Evolutionary conservation across 164 flowering plant genomes (phyloP).

Genomic region (Chloranthus sessilifolius): DNA sequence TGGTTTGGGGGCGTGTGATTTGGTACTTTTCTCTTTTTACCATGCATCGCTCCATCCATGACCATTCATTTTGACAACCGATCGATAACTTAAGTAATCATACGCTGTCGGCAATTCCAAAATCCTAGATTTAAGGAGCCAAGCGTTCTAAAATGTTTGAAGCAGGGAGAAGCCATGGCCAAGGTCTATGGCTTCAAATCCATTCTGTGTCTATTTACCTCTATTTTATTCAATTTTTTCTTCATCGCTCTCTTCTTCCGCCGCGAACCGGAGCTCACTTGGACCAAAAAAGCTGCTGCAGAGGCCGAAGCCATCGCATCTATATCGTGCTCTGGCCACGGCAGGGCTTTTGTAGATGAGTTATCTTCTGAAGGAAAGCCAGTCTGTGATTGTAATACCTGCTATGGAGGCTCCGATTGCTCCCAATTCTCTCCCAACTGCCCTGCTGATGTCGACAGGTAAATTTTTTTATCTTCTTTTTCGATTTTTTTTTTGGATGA

Average conservation of each 20-base stretch:
- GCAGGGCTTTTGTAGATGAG: slow-evolving; percentile 6
- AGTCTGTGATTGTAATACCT: slow-evolving; percentile 5
- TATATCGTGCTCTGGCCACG: slow-evolving; percentile 7
- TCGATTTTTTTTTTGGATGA: too few species aligned
- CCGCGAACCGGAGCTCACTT: slow-evolving; percentile 2
- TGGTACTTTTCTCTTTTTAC: too few species aligned
- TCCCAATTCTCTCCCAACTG: slow-evolving; percentile 5
- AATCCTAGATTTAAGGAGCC: too few species aligned
- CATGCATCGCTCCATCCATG: too few species aligned
- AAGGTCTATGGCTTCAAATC: not conserved
- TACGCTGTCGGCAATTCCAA: too few species aligned
- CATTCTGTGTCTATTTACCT: not conserved
- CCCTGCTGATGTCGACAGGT: slow-evolving; percentile 3
- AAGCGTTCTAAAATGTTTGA: too few species aligned
- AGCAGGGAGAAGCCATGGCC: not conserved
- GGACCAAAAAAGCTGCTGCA: slow-evolving; percentile 2
- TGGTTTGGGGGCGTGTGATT: too few species aligned
- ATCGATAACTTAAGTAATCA: too few species aligned
- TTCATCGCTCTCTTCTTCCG: not conserved
- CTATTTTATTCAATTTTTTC: not conserved
- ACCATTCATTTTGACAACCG: too few species aligned
- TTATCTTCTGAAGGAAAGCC: not conserved
- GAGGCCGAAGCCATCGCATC: slow-evolving; percentile 7
- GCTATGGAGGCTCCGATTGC: slow-evolving; percentile 5
- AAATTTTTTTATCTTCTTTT: not conserved